Conservation (phyloP, 176 grass and related monocot species). For the Aegilops speltoides region DNA sequence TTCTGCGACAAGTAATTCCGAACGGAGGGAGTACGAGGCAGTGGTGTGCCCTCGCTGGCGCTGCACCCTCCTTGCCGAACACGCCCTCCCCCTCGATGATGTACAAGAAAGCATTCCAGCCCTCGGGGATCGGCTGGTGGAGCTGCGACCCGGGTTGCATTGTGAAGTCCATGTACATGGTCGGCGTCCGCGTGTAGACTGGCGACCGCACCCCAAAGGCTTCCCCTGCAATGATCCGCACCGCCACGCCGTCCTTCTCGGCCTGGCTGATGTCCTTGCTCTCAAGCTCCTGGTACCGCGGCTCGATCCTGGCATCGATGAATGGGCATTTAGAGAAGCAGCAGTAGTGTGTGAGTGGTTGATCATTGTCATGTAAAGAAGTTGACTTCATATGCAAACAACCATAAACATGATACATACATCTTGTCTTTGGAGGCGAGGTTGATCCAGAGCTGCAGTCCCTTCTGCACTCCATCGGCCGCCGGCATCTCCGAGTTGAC, state of each 20-base stretch:
- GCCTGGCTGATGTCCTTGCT: too few species aligned
- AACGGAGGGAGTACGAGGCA: slow-evolving; percentile 47
- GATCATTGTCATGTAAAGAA: background rate
- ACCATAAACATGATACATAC: slow-evolving; percentile 10
- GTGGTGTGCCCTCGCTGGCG: slow-evolving; percentile 24
- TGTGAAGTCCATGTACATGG: slow-evolving; percentile 95
- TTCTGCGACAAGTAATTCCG: too few species aligned
- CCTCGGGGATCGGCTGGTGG: slow-evolving; percentile 32
- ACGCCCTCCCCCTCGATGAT: slow-evolving; percentile 55
- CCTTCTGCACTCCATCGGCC: slow-evolving; percentile 57
- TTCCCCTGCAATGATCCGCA: slow-evolving; percentile 49
- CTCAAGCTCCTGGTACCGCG: too few species aligned
- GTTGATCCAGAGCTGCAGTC: slow-evolving; percentile 96
- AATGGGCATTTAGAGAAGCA: too few species aligned
- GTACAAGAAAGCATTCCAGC: slow-evolving; percentile 58
- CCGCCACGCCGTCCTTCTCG: too few species aligned
- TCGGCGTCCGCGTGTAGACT: slow-evolving; percentile 72
- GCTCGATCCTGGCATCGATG: too few species aligned
- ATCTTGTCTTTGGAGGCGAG: slow-evolving; percentile 93
- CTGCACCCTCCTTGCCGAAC: slow-evolving; percentile 26
- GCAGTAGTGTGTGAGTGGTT: background rate
- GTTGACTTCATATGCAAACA: too few species aligned
- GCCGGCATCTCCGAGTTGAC: slow-evolving; percentile 96
- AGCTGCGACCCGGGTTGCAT: slow-evolving; percentile 37
- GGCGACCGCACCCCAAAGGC: slow-evolving; percentile 68